Evolutionary conservation across 2,329 filamentous ascomycete genomes (phyloP), one percentile per base, ranked within the genome.

Genomic region (Trematosphaeria pertusa): DNA sequence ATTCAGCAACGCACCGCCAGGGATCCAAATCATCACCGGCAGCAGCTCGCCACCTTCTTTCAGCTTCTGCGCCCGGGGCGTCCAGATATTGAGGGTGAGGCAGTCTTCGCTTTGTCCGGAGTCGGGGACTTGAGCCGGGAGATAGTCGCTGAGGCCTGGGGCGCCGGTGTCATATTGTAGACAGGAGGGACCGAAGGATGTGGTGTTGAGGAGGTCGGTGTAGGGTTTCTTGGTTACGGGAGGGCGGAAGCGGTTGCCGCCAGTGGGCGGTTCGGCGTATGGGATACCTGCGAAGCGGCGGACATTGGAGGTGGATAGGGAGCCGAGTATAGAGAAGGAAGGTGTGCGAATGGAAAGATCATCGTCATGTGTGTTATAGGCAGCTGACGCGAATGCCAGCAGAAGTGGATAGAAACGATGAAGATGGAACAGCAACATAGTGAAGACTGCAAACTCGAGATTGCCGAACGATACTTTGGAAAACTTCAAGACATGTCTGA

Each of bases 61-160:
- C 28, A 42, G 26, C 22, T 69, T 63, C 17, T 53, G 43, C 11
- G 39, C 43, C 37, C 58, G 38, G 19, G 53, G 32, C 4, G 59
- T 51, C 58, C 52, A 60, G 17, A 62, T 43, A 32, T 59, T 57
- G 9, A 62, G 40, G n/a, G 38, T 52, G 20, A 61, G 38, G 44
- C 58, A 61, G 28, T 61, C 57, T 39, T 61, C 57, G 30, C 48
- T 53, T 26, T 43, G 40, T 5, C 38, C n/a, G 33, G 28, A 32
- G 12, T 37, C 3, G 12, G 32, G 33, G 7, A 18, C 4, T 19
- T 22, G 8, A n/a, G 32, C 5, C 9, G 32, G 20, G 15, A 36
- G 2, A n/a, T 36, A 36, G 19, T 43, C n/a, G 18, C 22, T 33
- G 15, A 39, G 20, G 22, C 20, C 22, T 30, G 40, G 40, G 5